Evolutionary conservation across 768 basidiomycete genomes (phyloP).

Genomic region (Aureoboletus auriporus): DNA sequence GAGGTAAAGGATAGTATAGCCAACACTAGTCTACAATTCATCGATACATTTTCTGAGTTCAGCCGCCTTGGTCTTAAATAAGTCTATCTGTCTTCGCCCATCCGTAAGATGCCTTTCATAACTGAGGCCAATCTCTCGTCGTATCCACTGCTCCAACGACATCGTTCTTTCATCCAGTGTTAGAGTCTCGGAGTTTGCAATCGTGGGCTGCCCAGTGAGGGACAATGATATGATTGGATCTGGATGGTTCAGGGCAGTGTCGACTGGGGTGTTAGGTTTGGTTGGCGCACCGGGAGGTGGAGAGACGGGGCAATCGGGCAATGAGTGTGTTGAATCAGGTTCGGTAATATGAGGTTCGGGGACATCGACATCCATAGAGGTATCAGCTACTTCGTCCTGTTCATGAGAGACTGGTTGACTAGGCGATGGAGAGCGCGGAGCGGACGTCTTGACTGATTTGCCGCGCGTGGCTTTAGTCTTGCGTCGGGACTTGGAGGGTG

Average conservation of each 20-base stretch:
- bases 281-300: not conserved
- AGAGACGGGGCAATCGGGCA: not conserved
- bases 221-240: slow-evolving; percentile 14
- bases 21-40: slow-evolving; percentile 17
- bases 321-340: not conserved
- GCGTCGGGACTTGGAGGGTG: slow-evolving; percentile 21
- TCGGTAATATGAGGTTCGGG: not conserved
- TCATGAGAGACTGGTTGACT: slow-evolving; percentile 1
- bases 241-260: not conserved
- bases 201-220: slow-evolving; percentile 6
- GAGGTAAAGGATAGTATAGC: too few relatives aligned
- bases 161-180: slow-evolving; percentile 57
- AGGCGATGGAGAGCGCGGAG: slow-evolving; percentile 14
- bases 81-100: slow-evolving; percentile 45
- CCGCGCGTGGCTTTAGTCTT: slow-evolving; percentile 19
- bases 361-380: not conserved
- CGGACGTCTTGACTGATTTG: slow-evolving; percentile 18
- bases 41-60: slow-evolving; percentile 37
- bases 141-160: slow-evolving; percentile 83
- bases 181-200: slow-evolving; percentile 15
- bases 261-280: not conserved
- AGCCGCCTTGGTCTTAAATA: slow-evolving; percentile 44
- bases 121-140: slow-evolving; percentile 68
- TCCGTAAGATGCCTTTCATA: slow-evolving; percentile 55
- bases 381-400: not conserved